These are phyloP conservation scores for Medicago lupulina DNA, from an alignment of 306 rosid genomes.

Conservation along the genomic window DNA sequence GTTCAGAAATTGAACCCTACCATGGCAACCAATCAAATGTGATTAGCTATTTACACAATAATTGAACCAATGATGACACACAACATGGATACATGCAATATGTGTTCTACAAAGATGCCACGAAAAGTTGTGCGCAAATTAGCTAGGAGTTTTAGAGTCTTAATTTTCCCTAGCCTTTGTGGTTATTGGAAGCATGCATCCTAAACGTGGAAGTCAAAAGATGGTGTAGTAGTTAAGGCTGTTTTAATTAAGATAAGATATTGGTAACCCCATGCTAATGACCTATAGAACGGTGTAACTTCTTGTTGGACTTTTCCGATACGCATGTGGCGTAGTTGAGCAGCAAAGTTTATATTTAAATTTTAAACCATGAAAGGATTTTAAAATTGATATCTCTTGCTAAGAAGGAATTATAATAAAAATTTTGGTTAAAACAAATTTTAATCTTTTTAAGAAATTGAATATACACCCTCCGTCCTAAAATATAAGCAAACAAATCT, in stretches of 20 bases:
- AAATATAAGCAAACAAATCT: too few species aligned
- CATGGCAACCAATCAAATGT: neutral
- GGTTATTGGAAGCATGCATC: neutral
- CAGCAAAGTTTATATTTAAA: neutral
- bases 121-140: neutral
- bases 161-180: neutral
- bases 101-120: neutral
- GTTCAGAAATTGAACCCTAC: conserved; percentile 53
- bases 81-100: neutral
- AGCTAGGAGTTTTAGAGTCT: neutral
- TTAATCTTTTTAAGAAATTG: too few species aligned
- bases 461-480: too few species aligned
- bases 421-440: too few species aligned
- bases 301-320: neutral
- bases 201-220: neutral
- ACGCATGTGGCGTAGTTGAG: neutral
- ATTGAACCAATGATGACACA: conserved; percentile 1
- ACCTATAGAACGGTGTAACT: neutral
- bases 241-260: neutral
- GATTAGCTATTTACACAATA: neutral
- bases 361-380: too few species aligned
- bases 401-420: too few species aligned
- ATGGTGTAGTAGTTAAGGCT: neutral
- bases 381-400: too few species aligned
- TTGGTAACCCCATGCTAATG: conserved; percentile 4